A percentile compares a stretch with the other conserved stretches of the same genome.
These are phyloP conservation scores for Erodium moschatum DNA, from an alignment of 441 rosid genomes.

Conservation along the genomic window DNA sequence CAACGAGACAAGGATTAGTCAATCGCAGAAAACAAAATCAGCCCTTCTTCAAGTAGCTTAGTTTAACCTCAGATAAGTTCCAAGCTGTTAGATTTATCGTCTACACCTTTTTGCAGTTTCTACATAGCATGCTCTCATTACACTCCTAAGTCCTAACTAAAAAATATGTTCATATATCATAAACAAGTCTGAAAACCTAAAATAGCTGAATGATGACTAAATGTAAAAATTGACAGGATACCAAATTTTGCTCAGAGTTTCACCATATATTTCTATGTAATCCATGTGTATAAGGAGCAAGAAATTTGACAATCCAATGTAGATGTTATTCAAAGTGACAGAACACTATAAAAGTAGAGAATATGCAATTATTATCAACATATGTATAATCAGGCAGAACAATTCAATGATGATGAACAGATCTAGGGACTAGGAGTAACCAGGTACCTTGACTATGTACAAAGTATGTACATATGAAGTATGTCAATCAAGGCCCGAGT, in stretches of 20 bases:
- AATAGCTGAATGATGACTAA: neutral
- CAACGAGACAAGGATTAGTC: too few relatives aligned
- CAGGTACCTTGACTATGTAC: neutral
- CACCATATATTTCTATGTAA: neutral
- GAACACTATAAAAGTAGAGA: neutral
- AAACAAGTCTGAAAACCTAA: too few relatives aligned
- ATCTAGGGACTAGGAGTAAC: neutral
- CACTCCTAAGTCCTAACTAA: neutral
- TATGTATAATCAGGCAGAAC: neutral
- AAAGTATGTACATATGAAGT: neutral
- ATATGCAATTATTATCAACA: neutral
- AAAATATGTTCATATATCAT: too few relatives aligned
- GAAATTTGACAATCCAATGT: neutral
- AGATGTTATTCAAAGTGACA: neutral
- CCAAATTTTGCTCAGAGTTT: neutral
- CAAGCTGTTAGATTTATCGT: neutral
- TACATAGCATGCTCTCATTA: too few relatives aligned
- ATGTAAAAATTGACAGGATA: neutral
- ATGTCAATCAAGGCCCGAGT: neutral
- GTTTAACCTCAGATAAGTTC: neutral
- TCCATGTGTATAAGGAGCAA: neutral
- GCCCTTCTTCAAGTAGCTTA: too few relatives aligned
- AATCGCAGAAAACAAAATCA: too few relatives aligned
- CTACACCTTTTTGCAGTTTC: neutral
- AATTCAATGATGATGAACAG: too few relatives aligned